Percentiles rank a stretch among this genome's conserved stretches.
These are phyloP conservation scores for Wickerhamiella allomyrinae DNA, from an alignment of 805 yeast genomes.

Conservation along the genomic window DNA sequence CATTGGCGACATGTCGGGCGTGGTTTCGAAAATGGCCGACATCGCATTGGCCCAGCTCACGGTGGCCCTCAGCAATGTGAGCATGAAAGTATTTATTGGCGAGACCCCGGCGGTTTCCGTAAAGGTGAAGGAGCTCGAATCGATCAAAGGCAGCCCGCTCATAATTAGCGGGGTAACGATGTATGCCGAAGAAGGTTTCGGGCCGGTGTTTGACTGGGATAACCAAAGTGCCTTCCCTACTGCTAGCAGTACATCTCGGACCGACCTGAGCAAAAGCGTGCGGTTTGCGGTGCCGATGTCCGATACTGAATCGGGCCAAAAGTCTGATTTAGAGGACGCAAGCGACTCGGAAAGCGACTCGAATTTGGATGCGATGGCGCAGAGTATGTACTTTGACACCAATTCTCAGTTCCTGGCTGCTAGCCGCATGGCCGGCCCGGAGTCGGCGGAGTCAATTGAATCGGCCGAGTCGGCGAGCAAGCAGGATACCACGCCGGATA, in stretches of 20 bases:
- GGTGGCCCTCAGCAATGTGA: slow-evolving; percentile 12
- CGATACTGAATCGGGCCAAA: not conserved
- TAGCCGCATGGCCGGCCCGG: no score
- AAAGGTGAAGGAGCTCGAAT: not conserved
- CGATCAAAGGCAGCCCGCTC: not conserved
- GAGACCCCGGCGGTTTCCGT: slow-evolving; percentile 3
- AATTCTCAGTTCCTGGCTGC: not conserved
- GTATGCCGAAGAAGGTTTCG: not conserved
- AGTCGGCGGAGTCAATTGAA: no score
- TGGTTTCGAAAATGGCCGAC: slow-evolving; percentile 27
- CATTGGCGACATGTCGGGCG: slow-evolving; percentile 20
- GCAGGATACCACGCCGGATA: no score
- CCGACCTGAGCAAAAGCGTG: not conserved
- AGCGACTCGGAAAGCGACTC: not conserved
- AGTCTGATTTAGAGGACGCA: not conserved
- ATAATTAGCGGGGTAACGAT: not conserved
- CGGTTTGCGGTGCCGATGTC: not conserved
- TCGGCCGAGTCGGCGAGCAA: no score
- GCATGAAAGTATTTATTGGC: slow-evolving; percentile 12
- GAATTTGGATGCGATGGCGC: not conserved
- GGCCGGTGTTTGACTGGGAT: no score
- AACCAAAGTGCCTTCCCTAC: not conserved
- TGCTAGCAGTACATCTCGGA: no score
- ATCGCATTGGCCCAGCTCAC: slow-evolving; percentile 23
- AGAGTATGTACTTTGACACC: slow-evolving; percentile 11